Evolutionary conservation across 371 early-diverging fungal species (phyloP).

Genomic region (Rhizopus stolonifer): DNA sequence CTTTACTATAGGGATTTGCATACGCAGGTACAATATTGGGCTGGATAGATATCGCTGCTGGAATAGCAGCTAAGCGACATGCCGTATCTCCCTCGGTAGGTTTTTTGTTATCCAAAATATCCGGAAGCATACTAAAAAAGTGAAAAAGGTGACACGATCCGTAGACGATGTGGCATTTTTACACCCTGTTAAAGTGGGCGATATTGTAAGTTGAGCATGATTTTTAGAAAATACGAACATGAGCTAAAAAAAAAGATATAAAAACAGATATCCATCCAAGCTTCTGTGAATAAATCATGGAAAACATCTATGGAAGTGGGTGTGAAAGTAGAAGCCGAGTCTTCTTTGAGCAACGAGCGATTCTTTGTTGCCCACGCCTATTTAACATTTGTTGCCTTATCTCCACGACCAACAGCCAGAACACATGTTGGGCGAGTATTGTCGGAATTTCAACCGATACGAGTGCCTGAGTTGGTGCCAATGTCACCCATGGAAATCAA

Average conservation of each 20-base stretch:
- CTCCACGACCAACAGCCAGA: slow-evolving; percentile 33
- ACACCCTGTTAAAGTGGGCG: slow-evolving; percentile 64
- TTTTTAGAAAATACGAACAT: background rate
- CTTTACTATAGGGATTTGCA: slow-evolving; percentile 44
- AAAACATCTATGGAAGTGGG: slow-evolving; percentile 73
- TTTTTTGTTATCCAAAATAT: background rate
- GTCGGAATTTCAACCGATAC: slow-evolving; percentile 32
- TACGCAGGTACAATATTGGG: slow-evolving; percentile 63
- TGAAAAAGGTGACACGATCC: slow-evolving; percentile 57
- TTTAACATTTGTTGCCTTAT: slow-evolving; percentile 73
- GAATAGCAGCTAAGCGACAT: slow-evolving; percentile 70
- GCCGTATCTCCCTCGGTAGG: slow-evolving; percentile 56
- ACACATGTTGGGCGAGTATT: slow-evolving; percentile 38
- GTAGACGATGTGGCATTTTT: slow-evolving; percentile 73
- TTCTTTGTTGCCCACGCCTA: slow-evolving; percentile 72
- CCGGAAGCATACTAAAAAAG: background rate
- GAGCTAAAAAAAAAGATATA: background rate
- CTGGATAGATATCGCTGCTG: slow-evolving; percentile 77
- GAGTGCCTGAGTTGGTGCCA: slow-evolving; percentile 52
- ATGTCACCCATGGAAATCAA: slow-evolving; percentile 43
- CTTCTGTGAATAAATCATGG: slow-evolving; percentile 71
- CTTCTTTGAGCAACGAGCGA: slow-evolving; percentile 57
- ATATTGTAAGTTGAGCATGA: slow-evolving; percentile 44
- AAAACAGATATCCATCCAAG: slow-evolving; percentile 54
- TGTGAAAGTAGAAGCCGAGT: slow-evolving; percentile 71